These are phyloP conservation scores for Paramecium sonneborni DNA, from an alignment of 73 alveolate species.

Conservation along the genomic window DNA sequence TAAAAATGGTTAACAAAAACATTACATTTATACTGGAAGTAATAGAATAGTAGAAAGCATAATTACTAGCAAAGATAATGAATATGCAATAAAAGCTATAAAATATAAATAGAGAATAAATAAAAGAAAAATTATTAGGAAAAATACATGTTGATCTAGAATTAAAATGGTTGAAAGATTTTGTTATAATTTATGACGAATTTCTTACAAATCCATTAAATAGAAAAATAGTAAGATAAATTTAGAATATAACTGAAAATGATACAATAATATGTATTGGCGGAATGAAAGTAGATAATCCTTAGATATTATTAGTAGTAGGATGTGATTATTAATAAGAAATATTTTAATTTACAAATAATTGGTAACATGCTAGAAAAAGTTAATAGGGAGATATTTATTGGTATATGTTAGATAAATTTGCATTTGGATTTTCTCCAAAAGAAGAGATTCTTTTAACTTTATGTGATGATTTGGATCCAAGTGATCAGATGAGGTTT, in stretches of 20 bases:
- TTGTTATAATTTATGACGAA: background rate
- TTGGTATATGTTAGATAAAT: background rate
- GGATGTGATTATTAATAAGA: background rate
- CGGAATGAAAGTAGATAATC: background rate
- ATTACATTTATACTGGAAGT: background rate
- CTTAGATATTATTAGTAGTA: background rate
- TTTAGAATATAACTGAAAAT: background rate
- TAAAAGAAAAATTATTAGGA: background rate
- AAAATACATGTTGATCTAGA: background rate
- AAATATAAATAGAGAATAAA: background rate
- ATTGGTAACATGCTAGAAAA: background rate
- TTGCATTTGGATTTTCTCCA: background rate
- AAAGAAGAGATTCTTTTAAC: background rate
- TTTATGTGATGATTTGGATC: background rate
- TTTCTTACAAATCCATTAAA: background rate
- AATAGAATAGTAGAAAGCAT: no score
- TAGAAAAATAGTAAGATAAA: background rate
- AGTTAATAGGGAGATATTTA: background rate
- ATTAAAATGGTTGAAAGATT: background rate
- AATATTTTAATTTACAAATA: background rate
- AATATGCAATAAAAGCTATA: background rate
- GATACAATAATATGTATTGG: background rate
- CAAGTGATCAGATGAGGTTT: background rate
- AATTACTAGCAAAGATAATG: background rate
- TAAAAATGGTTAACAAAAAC: background rate